Percentiles rank a stretch among this genome's conserved stretches.
Conservation (phyloP, 2,329 filamentous ascomycete genomes). For the Curvularia lunata region DNA sequence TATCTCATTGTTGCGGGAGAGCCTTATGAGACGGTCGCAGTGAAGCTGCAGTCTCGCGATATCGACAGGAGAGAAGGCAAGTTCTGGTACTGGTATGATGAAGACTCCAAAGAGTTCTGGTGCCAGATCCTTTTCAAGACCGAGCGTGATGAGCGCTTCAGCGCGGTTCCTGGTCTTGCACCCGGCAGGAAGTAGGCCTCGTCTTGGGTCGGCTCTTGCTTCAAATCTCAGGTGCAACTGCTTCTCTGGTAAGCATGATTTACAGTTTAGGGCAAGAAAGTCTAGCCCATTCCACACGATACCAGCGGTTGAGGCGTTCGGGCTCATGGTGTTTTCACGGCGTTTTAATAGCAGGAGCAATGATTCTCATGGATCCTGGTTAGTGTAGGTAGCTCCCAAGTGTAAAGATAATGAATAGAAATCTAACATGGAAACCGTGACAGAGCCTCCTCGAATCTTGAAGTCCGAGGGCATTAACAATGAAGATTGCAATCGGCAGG, state of each 20-base stretch:
- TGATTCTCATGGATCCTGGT: not conserved
- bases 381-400: constrained; percentile 34
- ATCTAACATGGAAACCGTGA: constrained; percentile 14
- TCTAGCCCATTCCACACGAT: not conserved
- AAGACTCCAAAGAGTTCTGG: constrained; percentile 96
- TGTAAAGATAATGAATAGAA: constrained; percentile 18
- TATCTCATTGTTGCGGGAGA: constrained; percentile 95
- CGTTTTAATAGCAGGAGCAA: constrained; percentile 16
- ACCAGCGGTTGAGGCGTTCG: not conserved
- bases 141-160: constrained; percentile 90
- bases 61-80: constrained; percentile 86
- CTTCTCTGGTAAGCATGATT: not conserved
- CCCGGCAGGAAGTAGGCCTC: constrained; percentile 46
- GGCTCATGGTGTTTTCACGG: constrained; percentile 1
- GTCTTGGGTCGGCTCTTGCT: not conserved
- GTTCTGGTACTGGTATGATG: constrained; percentile 95
- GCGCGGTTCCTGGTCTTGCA: constrained; percentile 69
- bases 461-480: not conserved
- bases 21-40: constrained; percentile 96
- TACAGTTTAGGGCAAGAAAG: not conserved
- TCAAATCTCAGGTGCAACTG: not conserved
- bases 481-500: not conserved
- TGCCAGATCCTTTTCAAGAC: constrained; percentile 98
- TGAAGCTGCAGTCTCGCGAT: constrained; percentile 93
- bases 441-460: not conserved